Evolutionary conservation across 2,329 filamentous ascomycete species (phyloP).

Genomic region (Calycina herbarum): DNA sequence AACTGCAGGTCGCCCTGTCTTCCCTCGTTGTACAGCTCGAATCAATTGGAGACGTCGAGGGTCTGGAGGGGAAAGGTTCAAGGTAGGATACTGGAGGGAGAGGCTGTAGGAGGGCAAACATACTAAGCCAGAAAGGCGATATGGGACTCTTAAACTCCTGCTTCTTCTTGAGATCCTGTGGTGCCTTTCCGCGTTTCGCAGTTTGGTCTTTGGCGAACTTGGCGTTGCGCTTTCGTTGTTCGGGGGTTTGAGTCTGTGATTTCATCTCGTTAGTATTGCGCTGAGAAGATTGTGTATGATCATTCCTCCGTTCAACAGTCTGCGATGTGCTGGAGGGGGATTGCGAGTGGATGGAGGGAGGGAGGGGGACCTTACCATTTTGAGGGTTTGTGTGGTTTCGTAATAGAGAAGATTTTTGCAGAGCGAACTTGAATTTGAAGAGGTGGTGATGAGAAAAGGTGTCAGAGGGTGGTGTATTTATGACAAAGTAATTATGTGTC

Average conservation of each 20-base stretch:
- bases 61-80: too few relatives aligned
- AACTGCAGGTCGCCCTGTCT: neutral
- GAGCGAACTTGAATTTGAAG: neutral
- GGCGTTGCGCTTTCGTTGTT: conserved; percentile 78
- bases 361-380: conserved; percentile 1
- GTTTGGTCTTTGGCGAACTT: conserved; percentile 76
- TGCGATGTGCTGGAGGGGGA: too few relatives aligned
- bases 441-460: neutral
- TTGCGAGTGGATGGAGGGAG: neutral
- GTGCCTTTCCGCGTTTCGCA: conserved; percentile 73
- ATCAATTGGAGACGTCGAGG: neutral
- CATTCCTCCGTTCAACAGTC: too few relatives aligned
- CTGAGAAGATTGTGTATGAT: neutral
- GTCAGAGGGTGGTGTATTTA: neutral
- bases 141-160: conserved; percentile 52
- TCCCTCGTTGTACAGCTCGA: too few relatives aligned
- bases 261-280: neutral
- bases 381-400: neutral
- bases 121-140: conserved; percentile 65
- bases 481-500: neutral
- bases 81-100: neutral
- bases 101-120: conserved; percentile 29
- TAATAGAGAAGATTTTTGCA: too few relatives aligned
- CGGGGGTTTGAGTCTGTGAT: conserved; percentile 74
- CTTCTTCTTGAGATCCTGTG: conserved; percentile 63